Evolutionary conservation across 805 yeast genomes (phyloP).

Genomic region (Nakazawaea ernobii): DNA sequence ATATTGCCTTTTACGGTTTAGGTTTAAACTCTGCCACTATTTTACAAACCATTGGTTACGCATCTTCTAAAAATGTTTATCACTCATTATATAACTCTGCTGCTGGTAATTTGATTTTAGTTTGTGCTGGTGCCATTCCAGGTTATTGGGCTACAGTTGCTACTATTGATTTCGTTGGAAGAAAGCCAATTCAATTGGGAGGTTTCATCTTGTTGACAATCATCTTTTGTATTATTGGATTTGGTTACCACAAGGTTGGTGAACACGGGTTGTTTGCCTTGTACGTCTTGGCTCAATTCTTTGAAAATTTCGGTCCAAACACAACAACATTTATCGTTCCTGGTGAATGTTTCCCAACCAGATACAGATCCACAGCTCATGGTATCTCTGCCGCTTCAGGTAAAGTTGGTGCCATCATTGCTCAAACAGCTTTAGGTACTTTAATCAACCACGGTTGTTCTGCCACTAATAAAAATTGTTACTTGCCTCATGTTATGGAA

Average conservation of each 20-base stretch:
- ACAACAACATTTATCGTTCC: conserved; percentile 87
- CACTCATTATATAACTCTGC: conserved; percentile 65
- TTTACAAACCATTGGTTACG: conserved; percentile 79
- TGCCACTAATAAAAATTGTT: conserved; percentile 56
- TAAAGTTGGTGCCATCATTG: conserved; percentile 89
- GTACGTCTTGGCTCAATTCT: conserved; percentile 77
- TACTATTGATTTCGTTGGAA: conserved; percentile 74
- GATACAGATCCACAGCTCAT: conserved; percentile 93
- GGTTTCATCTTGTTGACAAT: conserved; percentile 72
- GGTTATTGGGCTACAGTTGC: conserved; percentile 89
- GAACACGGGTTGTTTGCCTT: conserved; percentile 68
- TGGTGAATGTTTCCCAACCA: conserved; percentile 90
- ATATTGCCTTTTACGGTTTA: conserved; percentile 87
- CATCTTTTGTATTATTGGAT: conserved; percentile 76
- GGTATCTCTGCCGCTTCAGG: conserved; percentile 93
- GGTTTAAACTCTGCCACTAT: conserved; percentile 78
- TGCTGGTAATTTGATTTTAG: conserved; percentile 88
- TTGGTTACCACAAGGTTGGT: conserved; percentile 68
- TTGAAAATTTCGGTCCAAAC: conserved; percentile 92
- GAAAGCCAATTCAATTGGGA: conserved; percentile 74
- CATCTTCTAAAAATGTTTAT: conserved; percentile 67
- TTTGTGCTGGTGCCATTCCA: conserved; percentile 93
- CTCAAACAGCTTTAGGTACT: conserved; percentile 84
- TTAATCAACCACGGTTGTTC: conserved; percentile 76
- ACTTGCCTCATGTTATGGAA: conserved; percentile 89